Conservation (phyloP, 2,329 filamentous ascomycete species). For the Aureobasidium leucospermi region DNA sequence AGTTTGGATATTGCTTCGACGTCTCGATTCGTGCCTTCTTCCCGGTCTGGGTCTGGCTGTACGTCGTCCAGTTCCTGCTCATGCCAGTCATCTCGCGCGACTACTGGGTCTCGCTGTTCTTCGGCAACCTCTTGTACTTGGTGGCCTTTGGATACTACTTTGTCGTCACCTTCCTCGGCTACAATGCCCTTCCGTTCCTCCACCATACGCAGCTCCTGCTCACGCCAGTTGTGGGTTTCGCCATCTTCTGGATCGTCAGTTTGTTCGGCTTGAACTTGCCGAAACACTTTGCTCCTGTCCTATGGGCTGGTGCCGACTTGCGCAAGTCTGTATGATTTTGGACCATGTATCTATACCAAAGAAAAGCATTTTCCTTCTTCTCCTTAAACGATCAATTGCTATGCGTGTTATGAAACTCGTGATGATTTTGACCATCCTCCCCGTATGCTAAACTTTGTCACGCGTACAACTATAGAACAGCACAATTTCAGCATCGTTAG, state of each 20-base stretch:
- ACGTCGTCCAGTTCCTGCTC: constrained; percentile 60
- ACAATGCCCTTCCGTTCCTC: constrained; percentile 61
- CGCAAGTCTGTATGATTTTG: constrained; percentile 19
- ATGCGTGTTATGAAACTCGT: neutral
- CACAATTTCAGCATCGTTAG: too few species aligned
- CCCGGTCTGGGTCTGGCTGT: constrained; percentile 59
- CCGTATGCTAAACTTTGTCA: too few species aligned
- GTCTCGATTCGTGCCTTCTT: constrained; percentile 62
- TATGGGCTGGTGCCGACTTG: constrained; percentile 42
- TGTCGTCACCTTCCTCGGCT: constrained; percentile 61
- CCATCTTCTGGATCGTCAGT: constrained; percentile 50
- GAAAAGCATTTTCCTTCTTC: neutral
- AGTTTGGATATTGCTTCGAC: constrained; percentile 67
- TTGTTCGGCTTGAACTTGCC: constrained; percentile 46
- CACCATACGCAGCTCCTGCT: constrained; percentile 61
- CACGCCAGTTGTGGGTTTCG: constrained; percentile 52
- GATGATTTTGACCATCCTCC: neutral
- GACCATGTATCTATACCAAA: neutral
- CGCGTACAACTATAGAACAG: too few species aligned
- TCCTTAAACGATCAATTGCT: neutral
- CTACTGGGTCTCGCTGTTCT: constrained; percentile 51
- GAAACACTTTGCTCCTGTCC: constrained; percentile 43
- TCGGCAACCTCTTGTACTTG: constrained; percentile 61
- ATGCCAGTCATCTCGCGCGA: constrained; percentile 53
- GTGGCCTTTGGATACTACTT: constrained; percentile 59